Evolutionary conservation across 345 rosid species (phyloP).

Genomic region (Schrenkiella parvula): DNA sequence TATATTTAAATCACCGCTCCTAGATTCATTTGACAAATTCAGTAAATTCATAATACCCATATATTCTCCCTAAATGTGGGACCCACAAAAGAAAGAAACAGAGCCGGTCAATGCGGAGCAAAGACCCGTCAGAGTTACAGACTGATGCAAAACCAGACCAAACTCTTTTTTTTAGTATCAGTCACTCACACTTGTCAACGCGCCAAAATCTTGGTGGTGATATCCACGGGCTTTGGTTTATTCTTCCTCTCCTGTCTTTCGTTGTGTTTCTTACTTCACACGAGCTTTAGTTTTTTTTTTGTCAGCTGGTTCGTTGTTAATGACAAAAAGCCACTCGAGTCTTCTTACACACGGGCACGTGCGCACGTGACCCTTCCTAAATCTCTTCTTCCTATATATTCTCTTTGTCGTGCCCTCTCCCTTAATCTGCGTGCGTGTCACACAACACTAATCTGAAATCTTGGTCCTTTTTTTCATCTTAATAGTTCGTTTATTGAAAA

Average conservation of each 20-base stretch:
- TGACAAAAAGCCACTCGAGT: conserved; percentile 19
- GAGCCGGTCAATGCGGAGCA: conserved; percentile 79
- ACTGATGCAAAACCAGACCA: conserved; percentile 31
- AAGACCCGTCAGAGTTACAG: conserved; percentile 29
- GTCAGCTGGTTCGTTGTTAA: conserved; percentile 3
- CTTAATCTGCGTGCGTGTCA: conserved; percentile 34
- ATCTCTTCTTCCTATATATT: conserved; percentile 35
- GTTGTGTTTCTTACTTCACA: not conserved
- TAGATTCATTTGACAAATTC: not conserved
- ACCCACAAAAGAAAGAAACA: conserved; percentile 24
- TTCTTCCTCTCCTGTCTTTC: not conserved
- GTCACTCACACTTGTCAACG: not conserved
- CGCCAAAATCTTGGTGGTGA: not conserved
- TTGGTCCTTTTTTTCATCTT: too few relatives aligned
- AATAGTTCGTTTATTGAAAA: not conserved
- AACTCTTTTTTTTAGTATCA: conserved; percentile 1
- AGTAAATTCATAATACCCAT: not conserved
- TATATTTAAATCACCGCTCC: not conserved
- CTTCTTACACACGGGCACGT: conserved; percentile 56
- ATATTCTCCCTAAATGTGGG: too few relatives aligned
- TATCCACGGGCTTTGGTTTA: not conserved
- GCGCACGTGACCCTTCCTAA: conserved; percentile 77
- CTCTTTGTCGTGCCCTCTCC: conserved; percentile 31
- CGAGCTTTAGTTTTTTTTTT: not conserved
- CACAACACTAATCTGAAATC: conserved; percentile 12